phyloP scores from a whole-genome alignment of 371 early-diverging fungal genomes.

The Nosema muscidifuracis region DNA sequence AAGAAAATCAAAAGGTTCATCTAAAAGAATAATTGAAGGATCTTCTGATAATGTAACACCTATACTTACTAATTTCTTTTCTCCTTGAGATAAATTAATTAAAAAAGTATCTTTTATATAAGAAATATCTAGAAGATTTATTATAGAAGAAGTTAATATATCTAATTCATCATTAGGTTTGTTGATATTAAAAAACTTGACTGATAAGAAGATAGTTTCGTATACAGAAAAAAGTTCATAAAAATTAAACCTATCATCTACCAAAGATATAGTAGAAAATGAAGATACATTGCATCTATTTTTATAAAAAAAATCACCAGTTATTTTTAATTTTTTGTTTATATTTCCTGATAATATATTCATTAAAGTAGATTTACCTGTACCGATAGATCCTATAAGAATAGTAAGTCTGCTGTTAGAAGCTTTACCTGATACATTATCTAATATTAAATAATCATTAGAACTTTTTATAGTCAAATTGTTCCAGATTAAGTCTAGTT shows the following conservation, averaged over 20 bases:
- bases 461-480: slow-evolving; percentile 8
- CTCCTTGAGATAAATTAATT: slow-evolving; percentile 60
- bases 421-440: background rate
- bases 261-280: slow-evolving; percentile 62
- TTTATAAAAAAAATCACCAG: slow-evolving; percentile 70
- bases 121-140: slow-evolving; percentile 58
- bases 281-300: slow-evolving; percentile 53
- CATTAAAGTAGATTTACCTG: slow-evolving; percentile 58
- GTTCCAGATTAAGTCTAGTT: slow-evolving; percentile 22
- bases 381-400: slow-evolving; percentile 74
- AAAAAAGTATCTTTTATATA: slow-evolving; percentile 45
- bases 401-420: slow-evolving; percentile 62
- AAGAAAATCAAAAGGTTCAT: slow-evolving; percentile 74
- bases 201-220: slow-evolving; percentile 57
- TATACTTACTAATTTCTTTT: slow-evolving; percentile 56
- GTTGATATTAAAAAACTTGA: slow-evolving; percentile 64
- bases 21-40: slow-evolving; percentile 65
- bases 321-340: slow-evolving; percentile 1
- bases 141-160: background rate
- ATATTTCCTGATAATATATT: slow-evolving; percentile 34
- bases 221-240: slow-evolving; percentile 55
- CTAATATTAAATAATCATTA: background rate
- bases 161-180: slow-evolving; percentile 32
- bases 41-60: slow-evolving; percentile 51
- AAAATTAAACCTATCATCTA: slow-evolving; percentile 64